Evolutionary conservation across 2,329 filamentous ascomycete species (phyloP), one percentile per base, ranked within the genome.

Genomic region (Pseudogymnoascus sp.): DNA sequence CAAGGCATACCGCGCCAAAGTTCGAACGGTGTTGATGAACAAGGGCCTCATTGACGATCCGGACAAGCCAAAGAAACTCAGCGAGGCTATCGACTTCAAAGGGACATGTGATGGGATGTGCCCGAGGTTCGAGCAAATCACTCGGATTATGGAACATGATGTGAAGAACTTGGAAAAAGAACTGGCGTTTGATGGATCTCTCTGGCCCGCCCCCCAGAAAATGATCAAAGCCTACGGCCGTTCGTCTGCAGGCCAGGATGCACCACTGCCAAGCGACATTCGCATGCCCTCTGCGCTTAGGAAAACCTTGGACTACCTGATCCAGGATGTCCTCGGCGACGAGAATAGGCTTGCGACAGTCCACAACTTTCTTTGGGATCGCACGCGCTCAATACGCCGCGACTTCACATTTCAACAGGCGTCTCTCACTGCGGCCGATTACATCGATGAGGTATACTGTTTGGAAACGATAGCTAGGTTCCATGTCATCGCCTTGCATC

Each of bases 71-170:
- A 85, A 86, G 69, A 81, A 79, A 16, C 77, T 89, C 6, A 79
- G 83, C 64, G 81, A 88, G 70, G 86, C 86, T 6, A 83, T 88
- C 59, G 80, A 83, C 44, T 89, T 89, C 70, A 85, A 85, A 70
- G 86, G 86, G 13, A 86, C 86, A 53, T 88, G 85, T 68, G 83
- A 88, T 68, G 83, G 86, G 26, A 88, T 88, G 86, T 89, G 86
- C 65, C 86, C 86, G 4, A 83, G 87, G 66, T 87, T 82, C 72
- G 86, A 89, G 71, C 83, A 82, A 71, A 80, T 86, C 35, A 82
- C 79, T 60, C 80, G 86, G 65, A 87, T 88, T 63, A 81, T 81
- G 59, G 84, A 88, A 70, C 76, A 79, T 68, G 83, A 87, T 65
- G 79, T 86, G 21, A 80, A 82, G 67, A 74, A 74, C 6, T 77